Evolutionary conservation across 192 early-diverging fungal species (phyloP), one percentile per base, ranked within the genome.

Genomic region (Umbelopsis ramanniana): DNA sequence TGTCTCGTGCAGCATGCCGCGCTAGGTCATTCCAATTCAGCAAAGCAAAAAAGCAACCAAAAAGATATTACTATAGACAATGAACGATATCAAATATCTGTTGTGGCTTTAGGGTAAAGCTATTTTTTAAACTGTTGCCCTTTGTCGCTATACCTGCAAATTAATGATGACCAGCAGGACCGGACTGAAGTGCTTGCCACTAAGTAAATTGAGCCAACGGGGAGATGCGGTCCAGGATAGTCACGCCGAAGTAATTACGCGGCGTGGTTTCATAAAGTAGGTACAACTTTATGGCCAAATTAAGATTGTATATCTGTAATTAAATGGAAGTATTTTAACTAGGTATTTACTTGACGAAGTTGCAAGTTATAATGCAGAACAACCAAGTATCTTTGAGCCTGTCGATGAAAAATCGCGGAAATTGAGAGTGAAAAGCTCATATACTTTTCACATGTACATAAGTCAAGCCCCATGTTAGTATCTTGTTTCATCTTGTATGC

Each of bases 181-280:
- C 2, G 96, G 96, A 14, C 84, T 95, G 29, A 97, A 96, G 79
- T 97, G 96, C 66, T 80, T 93, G 38, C 81, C 87, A 38, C 74
- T 79, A 37, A 81, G 76, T 47, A 87, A 90, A 76, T 81, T 92
- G 35, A 79, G 82, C 69, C 69, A 50, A 1, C 77, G 77, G 35
- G 94, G 95, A 29, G 89, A 90, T 60, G 46, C 85, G 6, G 70
- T 97, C 0, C 88, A 93, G 77, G 96, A 97, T 82, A 86, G 85
- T 73, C 96, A 97, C 79, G 96, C 94, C 2, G 96, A 97, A 80
- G 80, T 97, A 0, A 75, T 97, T n/a, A 91, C 93, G 35, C 87
- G 93, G 15, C 85, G 96, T 57, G 86, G 85, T 24, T 88, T 97
- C 68, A 73, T 92, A 35, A 86, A 83, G 88, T 94, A 87, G 33